Evolutionary conservation across 2,329 filamentous ascomycete species (phyloP).

Genomic region (Diaporthe caulivora): DNA sequence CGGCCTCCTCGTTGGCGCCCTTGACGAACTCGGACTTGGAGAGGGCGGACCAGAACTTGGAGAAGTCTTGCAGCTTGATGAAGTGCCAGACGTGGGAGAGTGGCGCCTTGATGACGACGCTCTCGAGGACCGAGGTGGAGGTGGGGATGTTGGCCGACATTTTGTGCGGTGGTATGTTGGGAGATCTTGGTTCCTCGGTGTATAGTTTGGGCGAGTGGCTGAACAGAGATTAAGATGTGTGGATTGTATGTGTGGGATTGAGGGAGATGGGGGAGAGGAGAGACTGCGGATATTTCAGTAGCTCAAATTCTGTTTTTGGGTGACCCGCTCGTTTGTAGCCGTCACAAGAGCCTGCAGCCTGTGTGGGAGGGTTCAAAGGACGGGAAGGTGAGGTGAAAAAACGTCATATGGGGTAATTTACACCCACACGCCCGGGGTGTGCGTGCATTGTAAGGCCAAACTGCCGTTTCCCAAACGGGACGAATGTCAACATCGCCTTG

Average conservation of each 20-base stretch:
- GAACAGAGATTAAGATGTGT: neutral
- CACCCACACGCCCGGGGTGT: constrained; percentile 15
- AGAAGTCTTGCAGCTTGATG: constrained; percentile 79
- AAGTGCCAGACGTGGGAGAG: constrained; percentile 77
- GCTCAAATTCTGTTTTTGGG: constrained; percentile 18
- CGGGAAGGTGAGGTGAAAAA: constrained; percentile 20
- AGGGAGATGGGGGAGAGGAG: neutral
- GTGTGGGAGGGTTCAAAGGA: constrained; percentile 18
- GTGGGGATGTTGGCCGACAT: constrained; percentile 66
- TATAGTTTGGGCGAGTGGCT: neutral
- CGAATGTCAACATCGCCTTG: neutral
- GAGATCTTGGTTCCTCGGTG: neutral
- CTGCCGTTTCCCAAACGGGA: constrained; percentile 15
- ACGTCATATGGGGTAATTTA: constrained; percentile 28
- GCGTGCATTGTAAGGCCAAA: neutral
- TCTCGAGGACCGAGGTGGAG: constrained; percentile 75
- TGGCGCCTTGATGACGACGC: constrained; percentile 75
- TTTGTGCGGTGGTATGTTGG: neutral
- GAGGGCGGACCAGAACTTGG: constrained; percentile 75
- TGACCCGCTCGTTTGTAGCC: neutral
- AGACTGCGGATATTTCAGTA: constrained; percentile 5
- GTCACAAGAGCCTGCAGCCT: constrained; percentile 11
- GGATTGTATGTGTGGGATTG: neutral
- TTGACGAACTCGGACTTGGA: constrained; percentile 73
- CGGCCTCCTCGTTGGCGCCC: constrained; percentile 72